Evolutionary conservation across 1,284 basidiomycete genomes (phyloP), one percentile per base, ranked within the genome.

Genomic region (Cryptococcus sp.): DNA sequence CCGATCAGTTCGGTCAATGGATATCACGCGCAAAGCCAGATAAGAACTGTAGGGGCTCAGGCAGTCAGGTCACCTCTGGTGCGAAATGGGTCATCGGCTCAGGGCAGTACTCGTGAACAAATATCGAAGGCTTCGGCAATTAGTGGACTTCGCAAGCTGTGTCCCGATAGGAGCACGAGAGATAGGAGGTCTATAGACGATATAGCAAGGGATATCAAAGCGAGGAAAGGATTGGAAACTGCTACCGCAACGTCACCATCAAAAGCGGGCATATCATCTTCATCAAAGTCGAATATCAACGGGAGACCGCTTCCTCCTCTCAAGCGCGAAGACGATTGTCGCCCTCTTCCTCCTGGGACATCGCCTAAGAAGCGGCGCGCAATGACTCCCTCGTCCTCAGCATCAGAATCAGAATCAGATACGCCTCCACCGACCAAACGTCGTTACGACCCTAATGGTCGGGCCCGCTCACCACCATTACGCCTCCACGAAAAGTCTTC

Each of bases 141-240:
- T 6, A 59, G 54, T 1, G 63, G 58, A 13, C 41, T 76, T 54
- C 58, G 69, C 22, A 67, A 65, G 39, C 53, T 75, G 10, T 72
- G 72, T 57, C 69, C 72, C 5, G 73, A 75, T 61, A 58, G 73
- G 47, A 60, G 62, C 11, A 64, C 59, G 8, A 62, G 74, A 48
- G 74, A 76, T 59, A 50, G 62, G 22, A 64, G 74, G 50, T 69
- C 67, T 2, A 63, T 71, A 34, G 74, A 75, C 54, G 68, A 76
- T 62, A 74, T 76, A 37, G 67, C 71, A 34, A 61, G 61, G 45
- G 74, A 75, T 56, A 65, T 74, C 11, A 66, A 54, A 38, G 52
- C 72, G 51, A 59, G 63, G 55, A 52, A 50, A 39, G 46, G 34
- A 29, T 54, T 46, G 22, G 25, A 13, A 26, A n/a, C 20, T 39